phyloP scores from a whole-genome alignment of 192 early-diverging fungal species.

The Backusella parvicylindrica region DNA sequence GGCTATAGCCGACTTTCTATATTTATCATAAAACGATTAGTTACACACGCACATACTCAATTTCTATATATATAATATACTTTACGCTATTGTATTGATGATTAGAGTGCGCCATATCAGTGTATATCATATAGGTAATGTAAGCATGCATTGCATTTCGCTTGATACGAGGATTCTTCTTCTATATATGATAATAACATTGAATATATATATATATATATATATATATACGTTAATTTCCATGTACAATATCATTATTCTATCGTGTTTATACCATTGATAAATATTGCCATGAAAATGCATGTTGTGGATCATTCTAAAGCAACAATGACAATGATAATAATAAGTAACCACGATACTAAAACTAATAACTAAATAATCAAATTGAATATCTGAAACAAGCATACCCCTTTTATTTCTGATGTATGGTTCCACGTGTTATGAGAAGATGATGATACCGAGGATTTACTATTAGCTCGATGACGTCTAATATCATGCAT shows the following conservation, averaged over 20 bases:
- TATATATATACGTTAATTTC: not conserved
- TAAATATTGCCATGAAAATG: conserved; percentile 20
- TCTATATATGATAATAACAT: not conserved
- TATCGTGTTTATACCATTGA: conserved; percentile 12
- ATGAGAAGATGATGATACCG: not conserved
- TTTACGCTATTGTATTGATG: not conserved
- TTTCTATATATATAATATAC: not conserved
- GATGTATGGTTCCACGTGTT: not conserved
- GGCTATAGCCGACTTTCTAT: not conserved
- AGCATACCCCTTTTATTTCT: conserved; percentile 2
- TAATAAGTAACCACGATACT: too few relatives aligned
- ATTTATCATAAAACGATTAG: not conserved
- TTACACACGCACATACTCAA: not conserved
- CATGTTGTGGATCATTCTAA: conserved; percentile 15
- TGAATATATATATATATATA: not conserved
- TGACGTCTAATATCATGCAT: conserved; percentile 4
- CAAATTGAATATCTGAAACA: too few relatives aligned
- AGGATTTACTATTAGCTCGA: not conserved
- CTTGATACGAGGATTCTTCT: conserved; percentile 44
- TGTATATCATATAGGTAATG: conserved; percentile 48
- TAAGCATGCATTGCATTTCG: conserved; percentile 49
- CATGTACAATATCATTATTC: too few relatives aligned
- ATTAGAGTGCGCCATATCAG: conserved; percentile 24
- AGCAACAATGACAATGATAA: not conserved
- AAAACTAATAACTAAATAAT: too few relatives aligned